These are phyloP conservation scores for Phytophthora constricta DNA, from an alignment of 352 stramenopile species.

Conservation along the genomic window DNA sequence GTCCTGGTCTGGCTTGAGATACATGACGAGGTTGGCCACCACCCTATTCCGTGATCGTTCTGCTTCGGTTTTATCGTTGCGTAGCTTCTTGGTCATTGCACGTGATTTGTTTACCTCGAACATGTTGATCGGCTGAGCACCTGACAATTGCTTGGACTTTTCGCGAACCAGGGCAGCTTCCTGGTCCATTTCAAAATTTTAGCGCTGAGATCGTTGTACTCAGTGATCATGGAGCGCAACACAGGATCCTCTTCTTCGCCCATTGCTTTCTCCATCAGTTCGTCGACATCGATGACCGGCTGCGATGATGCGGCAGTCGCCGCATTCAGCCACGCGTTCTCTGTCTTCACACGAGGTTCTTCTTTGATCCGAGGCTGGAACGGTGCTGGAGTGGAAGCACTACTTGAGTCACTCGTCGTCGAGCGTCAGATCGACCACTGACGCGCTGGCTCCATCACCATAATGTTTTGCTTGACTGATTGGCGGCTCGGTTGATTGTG, in stretches of 20 bases:
- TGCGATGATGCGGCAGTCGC: conserved; percentile 24
- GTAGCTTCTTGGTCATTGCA: conserved; percentile 20
- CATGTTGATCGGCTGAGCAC: conserved; percentile 40
- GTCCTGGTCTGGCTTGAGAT: conserved; percentile 47
- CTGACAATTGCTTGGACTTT: conserved; percentile 48
- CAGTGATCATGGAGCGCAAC: conserved; percentile 52
- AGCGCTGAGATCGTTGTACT: conserved; percentile 64
- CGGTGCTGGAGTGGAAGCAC: conserved; percentile 3
- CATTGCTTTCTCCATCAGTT: conserved; percentile 41
- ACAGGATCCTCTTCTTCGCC: conserved; percentile 61
- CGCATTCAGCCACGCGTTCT: conserved; percentile 39
- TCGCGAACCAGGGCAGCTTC: conserved; percentile 34
- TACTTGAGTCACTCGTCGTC: conserved; percentile 36
- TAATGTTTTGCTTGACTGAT: conserved; percentile 24
- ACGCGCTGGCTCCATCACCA: conserved; percentile 9
- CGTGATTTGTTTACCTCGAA: conserved; percentile 33
- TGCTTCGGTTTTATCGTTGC: conserved; percentile 30
- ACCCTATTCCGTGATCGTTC: conserved; percentile 56
- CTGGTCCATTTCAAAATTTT: conserved; percentile 56
- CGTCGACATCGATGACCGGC: conserved; percentile 33
- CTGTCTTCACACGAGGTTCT: conserved; percentile 36
- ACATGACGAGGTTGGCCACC: conserved; percentile 56
- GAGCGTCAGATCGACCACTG: conserved; percentile 49
- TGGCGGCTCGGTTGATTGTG: neutral
- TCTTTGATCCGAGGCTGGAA: conserved; percentile 29